Conservation (phyloP, 2,329 filamentous ascomycete genomes). For the Colletotrichum tabaci region DNA sequence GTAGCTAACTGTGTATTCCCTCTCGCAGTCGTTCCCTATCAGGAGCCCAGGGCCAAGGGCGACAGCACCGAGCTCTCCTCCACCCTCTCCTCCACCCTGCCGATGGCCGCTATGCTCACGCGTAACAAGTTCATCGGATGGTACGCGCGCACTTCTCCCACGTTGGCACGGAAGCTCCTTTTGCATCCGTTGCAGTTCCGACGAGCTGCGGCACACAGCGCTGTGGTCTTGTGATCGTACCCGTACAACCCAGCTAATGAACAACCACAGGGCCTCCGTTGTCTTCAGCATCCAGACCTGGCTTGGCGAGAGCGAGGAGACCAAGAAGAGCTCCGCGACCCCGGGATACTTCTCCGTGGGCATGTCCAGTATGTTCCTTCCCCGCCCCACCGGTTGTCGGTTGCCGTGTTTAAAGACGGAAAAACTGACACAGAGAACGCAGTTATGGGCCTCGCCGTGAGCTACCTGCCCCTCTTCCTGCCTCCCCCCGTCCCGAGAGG, state of each 20-base stretch:
- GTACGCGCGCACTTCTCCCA: conserved; percentile 55
- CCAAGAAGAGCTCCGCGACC: conserved; percentile 75
- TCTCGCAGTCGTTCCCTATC: conserved; percentile 85
- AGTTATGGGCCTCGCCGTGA: conserved; percentile 73
- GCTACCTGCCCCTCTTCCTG: conserved; percentile 67
- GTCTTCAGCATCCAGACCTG: conserved; percentile 83
- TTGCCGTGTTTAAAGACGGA: neutral
- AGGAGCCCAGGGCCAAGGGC: conserved; percentile 78
- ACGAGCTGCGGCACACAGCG: neutral
- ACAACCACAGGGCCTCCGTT: conserved; percentile 74
- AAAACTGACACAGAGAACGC: conserved; percentile 22
- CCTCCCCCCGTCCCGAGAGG: conserved; percentile 53
- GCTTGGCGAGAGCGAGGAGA: conserved; percentile 81
- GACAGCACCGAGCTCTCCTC: conserved; percentile 79
- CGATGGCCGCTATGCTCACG: conserved; percentile 97
- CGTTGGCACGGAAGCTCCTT: neutral
- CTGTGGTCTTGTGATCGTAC: too few species aligned
- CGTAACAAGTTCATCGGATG: conserved; percentile 86
- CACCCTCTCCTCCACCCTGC: conserved; percentile 82
- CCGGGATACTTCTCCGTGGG: conserved; percentile 80
- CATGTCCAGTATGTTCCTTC: conserved; percentile 78
- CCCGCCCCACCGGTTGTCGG: too few species aligned
- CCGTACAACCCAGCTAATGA: conserved; percentile 21
- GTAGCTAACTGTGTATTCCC: neutral
- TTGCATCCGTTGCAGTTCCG: neutral